Conservation (phyloP, 495 filamentous ascomycete genomes). For the Talaromyces nanjingensis region DNA sequence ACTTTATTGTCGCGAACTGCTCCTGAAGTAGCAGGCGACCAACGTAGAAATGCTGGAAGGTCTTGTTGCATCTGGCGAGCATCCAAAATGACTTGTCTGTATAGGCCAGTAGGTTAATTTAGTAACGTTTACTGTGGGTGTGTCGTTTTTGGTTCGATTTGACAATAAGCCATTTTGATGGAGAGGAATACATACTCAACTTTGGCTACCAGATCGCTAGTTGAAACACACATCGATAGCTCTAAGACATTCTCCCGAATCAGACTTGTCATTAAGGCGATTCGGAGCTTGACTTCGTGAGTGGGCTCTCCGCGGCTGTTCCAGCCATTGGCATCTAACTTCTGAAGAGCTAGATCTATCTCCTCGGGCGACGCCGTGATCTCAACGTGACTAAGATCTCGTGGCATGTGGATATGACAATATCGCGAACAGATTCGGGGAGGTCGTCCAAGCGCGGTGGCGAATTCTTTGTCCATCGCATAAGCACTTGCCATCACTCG, state of each 20-base stretch:
- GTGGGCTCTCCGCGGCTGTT: constrained; percentile 6
- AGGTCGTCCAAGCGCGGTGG: constrained; percentile 45
- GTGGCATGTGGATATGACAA: constrained; percentile 43
- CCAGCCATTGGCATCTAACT: constrained; percentile 9
- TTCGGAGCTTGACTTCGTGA: constrained; percentile 5
- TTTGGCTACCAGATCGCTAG: background rate
- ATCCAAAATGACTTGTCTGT: background rate
- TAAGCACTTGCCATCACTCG: constrained; percentile 43
- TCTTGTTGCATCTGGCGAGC: background rate
- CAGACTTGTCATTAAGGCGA: constrained; percentile 6
- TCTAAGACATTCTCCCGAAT: constrained; percentile 10
- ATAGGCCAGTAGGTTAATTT: background rate
- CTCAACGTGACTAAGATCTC: constrained; percentile 44
- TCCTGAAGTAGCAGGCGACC: background rate
- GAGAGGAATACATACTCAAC: background rate
- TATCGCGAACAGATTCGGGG: constrained; percentile 44
- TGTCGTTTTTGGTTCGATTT: background rate
- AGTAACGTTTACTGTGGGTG: background rate
- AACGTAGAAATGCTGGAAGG: constrained; percentile 3
- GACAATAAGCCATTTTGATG: background rate
- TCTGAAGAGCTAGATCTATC: constrained; percentile 2
- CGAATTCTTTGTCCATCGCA: constrained; percentile 36
- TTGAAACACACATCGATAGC: constrained; percentile 8
- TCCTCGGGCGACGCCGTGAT: constrained; percentile 17
- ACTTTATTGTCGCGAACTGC: background rate